Percentiles rank a stretch among this genome's conserved stretches.
These are phyloP conservation scores for Tetrahymena thermophila DNA, from an alignment of 73 alveolate genomes.

Conservation along the genomic window DNA sequence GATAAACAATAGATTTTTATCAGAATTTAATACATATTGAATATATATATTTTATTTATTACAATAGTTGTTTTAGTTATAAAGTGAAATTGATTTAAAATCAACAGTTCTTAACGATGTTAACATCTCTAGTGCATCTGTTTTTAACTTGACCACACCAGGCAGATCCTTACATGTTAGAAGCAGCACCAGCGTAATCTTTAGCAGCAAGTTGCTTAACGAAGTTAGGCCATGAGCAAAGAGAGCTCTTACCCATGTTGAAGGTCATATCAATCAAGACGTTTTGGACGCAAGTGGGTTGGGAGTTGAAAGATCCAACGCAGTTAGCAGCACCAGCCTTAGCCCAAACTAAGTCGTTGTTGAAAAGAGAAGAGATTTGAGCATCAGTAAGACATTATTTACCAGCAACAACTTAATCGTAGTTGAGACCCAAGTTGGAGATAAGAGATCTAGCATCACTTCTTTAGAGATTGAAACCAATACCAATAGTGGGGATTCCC, in stretches of 20 bases:
- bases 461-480: constrained; percentile 39
- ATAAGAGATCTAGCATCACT: constrained; percentile 18
- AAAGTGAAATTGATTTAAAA: not conserved
- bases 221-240: constrained; percentile 49
- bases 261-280: constrained; percentile 46
- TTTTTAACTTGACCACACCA: constrained; percentile 36
- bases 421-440: constrained; percentile 11
- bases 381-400: constrained; percentile 6
- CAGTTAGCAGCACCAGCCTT: constrained; percentile 28
- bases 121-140: constrained; percentile 39
- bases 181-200: constrained; percentile 38
- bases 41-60: not conserved
- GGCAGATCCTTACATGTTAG: constrained; percentile 20
- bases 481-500: constrained; percentile 47
- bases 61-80: not conserved
- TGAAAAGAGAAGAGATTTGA: constrained; percentile 20
- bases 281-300: constrained; percentile 33
- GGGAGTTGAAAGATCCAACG: constrained; percentile 6
- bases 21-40: not conserved
- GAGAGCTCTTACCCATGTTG: constrained; percentile 33
- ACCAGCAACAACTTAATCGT: constrained; percentile 9
- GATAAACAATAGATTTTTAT: not conserved
- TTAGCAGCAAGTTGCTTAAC: constrained; percentile 6
- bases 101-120: constrained; percentile 8
- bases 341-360: constrained; percentile 27